Evolutionary conservation across 768 basidiomycete genomes (phyloP).

Genomic region (Gymnopilus junonius): DNA sequence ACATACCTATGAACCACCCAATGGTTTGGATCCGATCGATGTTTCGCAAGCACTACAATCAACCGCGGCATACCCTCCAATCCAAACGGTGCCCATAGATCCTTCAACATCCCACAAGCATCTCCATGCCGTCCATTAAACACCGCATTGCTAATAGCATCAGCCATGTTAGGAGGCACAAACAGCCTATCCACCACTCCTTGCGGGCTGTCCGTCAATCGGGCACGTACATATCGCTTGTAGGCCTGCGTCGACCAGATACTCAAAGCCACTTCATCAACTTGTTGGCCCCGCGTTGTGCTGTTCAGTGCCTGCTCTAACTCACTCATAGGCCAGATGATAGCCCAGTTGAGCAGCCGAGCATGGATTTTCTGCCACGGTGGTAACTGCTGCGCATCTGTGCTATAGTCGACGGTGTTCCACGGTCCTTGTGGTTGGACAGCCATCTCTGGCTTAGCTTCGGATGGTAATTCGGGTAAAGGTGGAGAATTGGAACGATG

Average conservation of each 20-base stretch:
- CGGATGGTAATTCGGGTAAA: slow-evolving; percentile 46
- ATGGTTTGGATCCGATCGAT: slow-evolving; percentile 79
- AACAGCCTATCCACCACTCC: slow-evolving; percentile 83
- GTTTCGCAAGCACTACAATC: slow-evolving; percentile 82
- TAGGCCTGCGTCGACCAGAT: slow-evolving; percentile 92
- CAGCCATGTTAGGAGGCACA: slow-evolving; percentile 92
- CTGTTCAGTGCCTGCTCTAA: slow-evolving; percentile 80
- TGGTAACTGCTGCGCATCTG: slow-evolving; percentile 47
- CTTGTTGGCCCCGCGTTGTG: slow-evolving; percentile 86
- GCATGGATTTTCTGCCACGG: slow-evolving; percentile 90
- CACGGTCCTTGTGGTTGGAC: slow-evolving; percentile 50
- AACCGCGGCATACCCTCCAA: slow-evolving; percentile 81
- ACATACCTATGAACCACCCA: slow-evolving; percentile 88
- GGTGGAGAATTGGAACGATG: slow-evolving; percentile 43
- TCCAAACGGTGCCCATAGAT: slow-evolving; percentile 86
- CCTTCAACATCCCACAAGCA: slow-evolving; percentile 83
- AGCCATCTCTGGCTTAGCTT: slow-evolving; percentile 48
- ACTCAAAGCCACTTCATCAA: slow-evolving; percentile 87
- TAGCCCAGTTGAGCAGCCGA: slow-evolving; percentile 81
- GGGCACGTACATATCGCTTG: slow-evolving; percentile 85
- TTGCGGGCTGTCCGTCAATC: slow-evolving; percentile 79
- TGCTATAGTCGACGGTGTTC: slow-evolving; percentile 46
- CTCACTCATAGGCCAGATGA: slow-evolving; percentile 84
- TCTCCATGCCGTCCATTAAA: slow-evolving; percentile 88
- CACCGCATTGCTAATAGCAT: slow-evolving; percentile 88